Conservation (phyloP, 2,329 filamentous ascomycete species). For the Fusarium sublunatum region DNA sequence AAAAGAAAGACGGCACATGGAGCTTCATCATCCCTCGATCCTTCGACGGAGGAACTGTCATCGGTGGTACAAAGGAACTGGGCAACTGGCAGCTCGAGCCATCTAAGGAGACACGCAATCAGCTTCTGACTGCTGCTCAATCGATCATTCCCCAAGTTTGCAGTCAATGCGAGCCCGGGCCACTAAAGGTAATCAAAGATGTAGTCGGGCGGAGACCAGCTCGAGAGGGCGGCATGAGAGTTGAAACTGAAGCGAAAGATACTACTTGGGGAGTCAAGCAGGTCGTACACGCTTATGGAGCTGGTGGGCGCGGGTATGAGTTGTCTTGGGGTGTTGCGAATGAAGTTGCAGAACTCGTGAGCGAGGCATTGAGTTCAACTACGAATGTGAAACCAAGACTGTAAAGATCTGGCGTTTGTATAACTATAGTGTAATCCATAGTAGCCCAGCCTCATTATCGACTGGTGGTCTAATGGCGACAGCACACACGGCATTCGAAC, state of each 20-base stretch:
- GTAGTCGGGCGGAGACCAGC: conserved; percentile 60
- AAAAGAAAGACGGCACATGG: conserved; percentile 72
- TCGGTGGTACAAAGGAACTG: conserved; percentile 74
- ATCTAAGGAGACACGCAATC: conserved; percentile 58
- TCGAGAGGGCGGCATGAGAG: conserved; percentile 60
- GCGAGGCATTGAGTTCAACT: conserved; percentile 9
- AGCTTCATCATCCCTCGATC: conserved; percentile 71
- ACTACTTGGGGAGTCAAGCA: conserved; percentile 19
- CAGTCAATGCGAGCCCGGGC: background rate
- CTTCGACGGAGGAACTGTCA: conserved; percentile 71
- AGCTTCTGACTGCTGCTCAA: conserved; percentile 27
- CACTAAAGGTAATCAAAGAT: conserved; percentile 54
- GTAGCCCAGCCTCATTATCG: no score
- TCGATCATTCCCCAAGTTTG: conserved; percentile 31
- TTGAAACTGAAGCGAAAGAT: conserved; percentile 40
- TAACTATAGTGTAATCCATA: no score
- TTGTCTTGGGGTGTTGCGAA: conserved; percentile 69
- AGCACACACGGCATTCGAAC: no score
- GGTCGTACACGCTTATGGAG: conserved; percentile 68
- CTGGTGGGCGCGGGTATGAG: conserved; percentile 71
- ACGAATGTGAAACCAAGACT: conserved; percentile 12
- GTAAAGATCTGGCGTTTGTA: background rate
- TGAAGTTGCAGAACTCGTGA: conserved; percentile 52
- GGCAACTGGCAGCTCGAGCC: conserved; percentile 65
- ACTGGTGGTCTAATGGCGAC: no score